Conservation (phyloP, 352 stramenopile genomes). For the Globisporangium echinulatum region DNA sequence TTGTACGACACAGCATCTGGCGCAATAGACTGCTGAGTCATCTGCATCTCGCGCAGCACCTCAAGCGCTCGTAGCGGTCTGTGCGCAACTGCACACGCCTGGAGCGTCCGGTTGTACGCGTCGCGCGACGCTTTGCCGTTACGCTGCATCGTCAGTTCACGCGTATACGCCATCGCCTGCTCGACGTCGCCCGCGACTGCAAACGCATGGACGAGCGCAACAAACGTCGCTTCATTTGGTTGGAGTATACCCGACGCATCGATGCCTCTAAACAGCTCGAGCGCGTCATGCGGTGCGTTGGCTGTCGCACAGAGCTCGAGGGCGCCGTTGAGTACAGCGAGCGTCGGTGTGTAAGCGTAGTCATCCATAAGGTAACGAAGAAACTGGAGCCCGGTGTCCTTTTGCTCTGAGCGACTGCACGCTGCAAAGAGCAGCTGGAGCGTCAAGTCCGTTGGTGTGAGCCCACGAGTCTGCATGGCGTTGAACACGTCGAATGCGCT, state of each 20-base stretch:
- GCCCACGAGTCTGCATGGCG: constrained; percentile 38
- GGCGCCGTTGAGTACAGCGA: constrained; percentile 44
- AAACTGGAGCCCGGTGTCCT: constrained; percentile 49
- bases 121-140: constrained; percentile 14
- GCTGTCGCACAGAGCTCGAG: constrained; percentile 45
- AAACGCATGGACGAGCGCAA: constrained; percentile 46
- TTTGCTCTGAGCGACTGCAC: constrained; percentile 34
- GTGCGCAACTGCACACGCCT: constrained; percentile 43
- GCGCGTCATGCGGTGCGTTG: constrained; percentile 32
- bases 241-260: constrained; percentile 27
- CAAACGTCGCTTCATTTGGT: constrained; percentile 34
- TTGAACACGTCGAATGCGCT: constrained; percentile 51
- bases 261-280: constrained; percentile 47
- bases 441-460: constrained; percentile 38
- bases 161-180: constrained; percentile 26
- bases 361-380: constrained; percentile 50
- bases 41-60: constrained; percentile 31
- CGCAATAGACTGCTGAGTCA: constrained; percentile 3
- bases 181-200: constrained; percentile 40
- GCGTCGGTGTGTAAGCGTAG: constrained; percentile 29
- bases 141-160: constrained; percentile 26
- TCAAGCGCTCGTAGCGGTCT: constrained; percentile 31
- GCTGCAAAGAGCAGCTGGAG: constrained; percentile 56
- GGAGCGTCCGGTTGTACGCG: constrained; percentile 53
- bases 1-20: constrained; percentile 55